A percentile compares a stretch with the other conserved stretches of the same genome.
phyloP scores from a whole-genome alignment of 352 stramenopile species.

The Phytophthora vignae region DNA sequence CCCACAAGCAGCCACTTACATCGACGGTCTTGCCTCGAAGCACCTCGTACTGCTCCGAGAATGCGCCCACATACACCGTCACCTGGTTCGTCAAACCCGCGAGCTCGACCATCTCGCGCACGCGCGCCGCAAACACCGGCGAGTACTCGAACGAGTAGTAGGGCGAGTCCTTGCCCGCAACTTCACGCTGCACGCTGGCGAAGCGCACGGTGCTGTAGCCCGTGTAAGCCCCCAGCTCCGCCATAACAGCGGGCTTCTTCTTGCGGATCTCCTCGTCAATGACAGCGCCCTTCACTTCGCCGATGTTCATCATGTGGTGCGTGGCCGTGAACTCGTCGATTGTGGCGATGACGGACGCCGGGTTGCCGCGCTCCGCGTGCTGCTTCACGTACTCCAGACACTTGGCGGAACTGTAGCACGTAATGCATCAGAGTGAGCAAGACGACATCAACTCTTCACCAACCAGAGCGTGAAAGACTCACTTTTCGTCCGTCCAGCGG shows the following conservation, averaged over 20 bases:
- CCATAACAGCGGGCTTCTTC: slow-evolving; percentile 47
- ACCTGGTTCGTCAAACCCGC: slow-evolving; percentile 55
- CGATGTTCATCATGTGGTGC: slow-evolving; percentile 61
- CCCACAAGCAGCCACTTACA: slow-evolving; percentile 29
- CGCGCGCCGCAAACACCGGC: slow-evolving; percentile 46
- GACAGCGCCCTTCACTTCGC: slow-evolving; percentile 44
- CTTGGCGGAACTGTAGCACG: slow-evolving; percentile 32
- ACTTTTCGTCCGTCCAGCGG: slow-evolving; percentile 23
- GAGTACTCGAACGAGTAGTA: slow-evolving; percentile 65
- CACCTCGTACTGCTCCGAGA: slow-evolving; percentile 46
- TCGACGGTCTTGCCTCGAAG: slow-evolving; percentile 52
- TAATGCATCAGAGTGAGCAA: neutral
- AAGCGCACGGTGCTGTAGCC: slow-evolving; percentile 65
- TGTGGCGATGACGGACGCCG: slow-evolving; percentile 38
- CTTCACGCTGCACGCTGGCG: slow-evolving; percentile 49
- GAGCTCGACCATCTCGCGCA: slow-evolving; percentile 57
- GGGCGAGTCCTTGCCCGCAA: slow-evolving; percentile 39
- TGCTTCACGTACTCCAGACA: slow-evolving; percentile 52
- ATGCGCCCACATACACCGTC: slow-evolving; percentile 50
- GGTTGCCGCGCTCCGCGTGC: slow-evolving; percentile 43
- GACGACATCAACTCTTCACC: neutral
- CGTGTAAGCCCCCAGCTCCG: slow-evolving; percentile 53
- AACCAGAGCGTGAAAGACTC: neutral
- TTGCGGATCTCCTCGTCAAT: slow-evolving; percentile 54
- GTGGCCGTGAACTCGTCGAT: slow-evolving; percentile 50